Base-by-base conservation (phyloP, 441 rosid species). In the Hura crepitans region DNA sequence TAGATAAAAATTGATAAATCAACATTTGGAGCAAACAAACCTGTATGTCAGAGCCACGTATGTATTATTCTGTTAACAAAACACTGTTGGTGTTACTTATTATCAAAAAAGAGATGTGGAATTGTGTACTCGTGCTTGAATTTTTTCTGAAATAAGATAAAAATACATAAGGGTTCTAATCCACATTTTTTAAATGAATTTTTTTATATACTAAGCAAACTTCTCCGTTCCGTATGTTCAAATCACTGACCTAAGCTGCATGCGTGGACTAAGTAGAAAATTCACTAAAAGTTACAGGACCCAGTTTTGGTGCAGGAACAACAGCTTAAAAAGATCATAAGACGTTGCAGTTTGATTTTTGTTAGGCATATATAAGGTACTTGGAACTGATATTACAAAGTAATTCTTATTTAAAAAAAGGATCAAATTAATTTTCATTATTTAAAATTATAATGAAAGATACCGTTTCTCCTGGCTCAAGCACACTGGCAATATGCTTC, bases 401-500 rank as follows among this genome's bases (percentile, higher is more conserved):
- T 39, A 42, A 37, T 11, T 22, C 13, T 27, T 1, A 60, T n/a
- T n/a, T n/a, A 69, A 42, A 57, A 66, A 65, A 15, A 64, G 62
- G 18, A 25, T 47, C 35, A 58, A 28, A 28, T 23, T 13, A 60
- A 42, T 14, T 9, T 42, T 14, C 15, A 42, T 42, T 42, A 42
- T 10, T 42, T 42, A 10, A 42, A 9, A 12, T 9, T 10, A 1
- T 42, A 42, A 64, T 72, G 23, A 65, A 70, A 53, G 75, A 81
- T 78, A 95, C 99, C 61, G 97, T 90, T 81, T 95, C 99, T 81
- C 92, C 96, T 15, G 95, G 95, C 78, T 87, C 86, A 74, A 95
- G 98, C 77, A 85, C 49, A 22, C 84, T 68, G 55, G 96, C 87
- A 72, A 95, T 95, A 31, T 97, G 93, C 82, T 92, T 90, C 79